These are phyloP conservation scores for Pelargonium fulgidum DNA, from an alignment of 441 rosid genomes.

Conservation along the genomic window DNA sequence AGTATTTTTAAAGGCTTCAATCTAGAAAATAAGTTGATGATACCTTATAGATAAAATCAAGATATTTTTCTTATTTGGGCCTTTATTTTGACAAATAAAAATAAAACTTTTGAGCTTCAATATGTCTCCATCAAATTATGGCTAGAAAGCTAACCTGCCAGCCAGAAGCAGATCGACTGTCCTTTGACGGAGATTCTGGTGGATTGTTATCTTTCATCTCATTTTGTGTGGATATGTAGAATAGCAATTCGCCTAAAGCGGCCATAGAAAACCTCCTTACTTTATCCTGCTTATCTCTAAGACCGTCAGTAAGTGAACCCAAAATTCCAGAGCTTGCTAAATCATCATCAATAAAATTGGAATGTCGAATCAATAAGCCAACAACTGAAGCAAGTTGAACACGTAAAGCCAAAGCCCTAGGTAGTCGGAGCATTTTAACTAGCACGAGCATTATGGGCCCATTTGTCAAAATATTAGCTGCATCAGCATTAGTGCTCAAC, in stretches of 20 bases:
- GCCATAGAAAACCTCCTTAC: constrained; percentile 95
- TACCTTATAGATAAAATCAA: background rate
- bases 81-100: background rate
- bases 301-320: constrained; percentile 81
- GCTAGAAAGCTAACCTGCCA: constrained; percentile 74
- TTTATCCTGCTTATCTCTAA: constrained; percentile 90
- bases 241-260: constrained; percentile 90
- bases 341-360: constrained; percentile 73
- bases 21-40: background rate
- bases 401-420: constrained; percentile 79
- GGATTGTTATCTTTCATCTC: constrained; percentile 59
- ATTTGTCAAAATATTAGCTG: constrained; percentile 79
- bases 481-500: constrained; percentile 75
- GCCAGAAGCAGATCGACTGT: constrained; percentile 46
- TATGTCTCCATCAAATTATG: background rate
- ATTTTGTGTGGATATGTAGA: constrained; percentile 87
- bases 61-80: background rate
- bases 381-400: constrained; percentile 87
- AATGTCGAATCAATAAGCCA: constrained; percentile 90
- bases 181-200: constrained; percentile 78
- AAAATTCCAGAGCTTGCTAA: constrained; percentile 84
- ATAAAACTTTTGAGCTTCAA: background rate
- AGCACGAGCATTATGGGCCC: constrained; percentile 89
- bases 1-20: background rate
- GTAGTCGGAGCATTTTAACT: constrained; percentile 79